A percentile compares a stretch with the other conserved stretches of the same genome.
Evolutionary conservation across 176 grass and related monocot genomes (phyloP).

Genomic region (Lolium perenne): DNA sequence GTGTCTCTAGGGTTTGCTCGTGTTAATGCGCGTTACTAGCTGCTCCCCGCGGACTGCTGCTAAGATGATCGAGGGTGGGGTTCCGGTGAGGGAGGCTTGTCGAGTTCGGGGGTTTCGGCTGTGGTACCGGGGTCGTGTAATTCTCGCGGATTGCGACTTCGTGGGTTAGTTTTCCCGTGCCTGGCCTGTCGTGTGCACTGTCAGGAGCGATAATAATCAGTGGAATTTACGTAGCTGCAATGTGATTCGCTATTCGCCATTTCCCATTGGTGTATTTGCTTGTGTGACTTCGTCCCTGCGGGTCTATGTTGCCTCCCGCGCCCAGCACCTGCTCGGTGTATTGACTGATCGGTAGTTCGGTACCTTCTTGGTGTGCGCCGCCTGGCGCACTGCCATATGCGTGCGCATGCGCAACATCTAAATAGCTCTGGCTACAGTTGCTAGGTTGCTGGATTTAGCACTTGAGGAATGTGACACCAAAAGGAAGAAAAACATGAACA

Average conservation of each 20-base stretch:
- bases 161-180: neutral
- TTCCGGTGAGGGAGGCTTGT: neutral
- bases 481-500: neutral
- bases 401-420: neutral
- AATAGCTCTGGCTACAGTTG: neutral
- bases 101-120: neutral
- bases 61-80: neutral
- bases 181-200: neutral
- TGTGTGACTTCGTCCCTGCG: neutral
- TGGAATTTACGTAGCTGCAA: neutral
- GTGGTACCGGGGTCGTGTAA: neutral
- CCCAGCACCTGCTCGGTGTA: conserved; percentile 5
- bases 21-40: neutral
- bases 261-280: neutral
- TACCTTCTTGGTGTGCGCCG: neutral
- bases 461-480: neutral
- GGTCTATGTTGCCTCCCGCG: neutral
- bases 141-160: neutral
- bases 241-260: neutral
- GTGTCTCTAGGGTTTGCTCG: conserved; percentile 20
- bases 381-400: neutral
- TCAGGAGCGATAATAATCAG: too few relatives aligned
- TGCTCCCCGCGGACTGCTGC: neutral
- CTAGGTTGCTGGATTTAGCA: neutral
- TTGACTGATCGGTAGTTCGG: conserved; percentile 2